Conservation (phyloP, 2,329 filamentous ascomycete species). For the Esteya vermicola region DNA sequence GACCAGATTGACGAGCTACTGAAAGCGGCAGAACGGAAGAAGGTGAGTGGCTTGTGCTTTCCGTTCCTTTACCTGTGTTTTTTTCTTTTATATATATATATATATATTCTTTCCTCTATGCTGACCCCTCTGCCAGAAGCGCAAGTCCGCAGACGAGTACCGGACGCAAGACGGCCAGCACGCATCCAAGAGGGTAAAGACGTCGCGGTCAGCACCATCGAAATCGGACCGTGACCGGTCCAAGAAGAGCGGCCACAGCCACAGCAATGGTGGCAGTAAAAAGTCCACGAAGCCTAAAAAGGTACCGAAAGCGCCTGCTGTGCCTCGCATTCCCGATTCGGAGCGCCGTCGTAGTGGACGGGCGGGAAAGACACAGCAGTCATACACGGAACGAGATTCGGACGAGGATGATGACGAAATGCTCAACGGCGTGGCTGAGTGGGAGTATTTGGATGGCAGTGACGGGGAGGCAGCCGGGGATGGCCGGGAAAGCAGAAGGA, state of each 20-base stretch:
- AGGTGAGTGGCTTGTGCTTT: too few relatives aligned
- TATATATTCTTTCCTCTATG: neutral
- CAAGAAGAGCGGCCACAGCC: constrained; percentile 13
- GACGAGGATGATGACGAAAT: constrained; percentile 47
- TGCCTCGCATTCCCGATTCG: constrained; percentile 18
- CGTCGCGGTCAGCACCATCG: constrained; percentile 8
- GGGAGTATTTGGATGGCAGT: constrained; percentile 33
- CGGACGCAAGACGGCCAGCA: constrained; percentile 24
- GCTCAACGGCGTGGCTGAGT: constrained; percentile 44
- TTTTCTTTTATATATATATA: neutral
- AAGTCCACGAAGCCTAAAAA: constrained; percentile 9
- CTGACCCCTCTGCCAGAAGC: constrained; percentile 27
- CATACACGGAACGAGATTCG: constrained; percentile 43
- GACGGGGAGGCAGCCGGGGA: constrained; percentile 9
- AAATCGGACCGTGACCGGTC: constrained; percentile 10
- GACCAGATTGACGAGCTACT: constrained; percentile 60
- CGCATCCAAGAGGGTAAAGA: constrained; percentile 24
- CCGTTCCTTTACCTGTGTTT: neutral
- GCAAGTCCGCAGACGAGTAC: constrained; percentile 37
- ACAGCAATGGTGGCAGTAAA: constrained; percentile 11
- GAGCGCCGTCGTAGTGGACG: constrained; percentile 45
- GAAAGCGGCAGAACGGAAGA: constrained; percentile 56
- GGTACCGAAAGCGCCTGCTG: constrained; percentile 1
- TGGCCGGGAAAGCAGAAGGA: neutral
- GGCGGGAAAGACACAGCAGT: constrained; percentile 24